Conservation (phyloP, 805 yeast genomes). For the Monosporozyma yasuniensis region DNA sequence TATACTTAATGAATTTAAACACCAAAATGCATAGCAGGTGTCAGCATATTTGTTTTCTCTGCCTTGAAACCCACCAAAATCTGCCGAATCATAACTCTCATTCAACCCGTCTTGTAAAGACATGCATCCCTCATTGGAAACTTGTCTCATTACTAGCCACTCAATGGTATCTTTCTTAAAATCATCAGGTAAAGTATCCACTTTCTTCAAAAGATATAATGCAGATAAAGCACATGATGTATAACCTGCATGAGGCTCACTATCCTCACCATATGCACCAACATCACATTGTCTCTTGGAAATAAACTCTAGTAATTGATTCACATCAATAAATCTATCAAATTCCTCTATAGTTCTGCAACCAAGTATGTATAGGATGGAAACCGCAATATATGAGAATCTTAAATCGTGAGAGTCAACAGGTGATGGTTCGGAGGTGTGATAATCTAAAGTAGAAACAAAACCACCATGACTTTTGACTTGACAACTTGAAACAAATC, state of each 20-base stretch:
- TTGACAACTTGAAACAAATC: conserved; percentile 55
- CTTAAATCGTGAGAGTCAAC: conserved; percentile 64
- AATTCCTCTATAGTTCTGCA: conserved; percentile 17
- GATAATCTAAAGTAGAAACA: conserved; percentile 33
- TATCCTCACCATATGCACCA: conserved; percentile 62
- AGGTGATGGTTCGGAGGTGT: conserved; percentile 24
- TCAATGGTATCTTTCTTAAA: conserved; percentile 36
- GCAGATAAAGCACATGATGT: conserved; percentile 77
- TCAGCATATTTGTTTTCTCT: conserved; percentile 77
- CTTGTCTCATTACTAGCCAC: conserved; percentile 62
- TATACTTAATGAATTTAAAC: conserved; percentile 46
- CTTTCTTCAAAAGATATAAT: conserved; percentile 34
- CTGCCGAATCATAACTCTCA: conserved; percentile 37
- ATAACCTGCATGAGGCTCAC: conserved; percentile 80
- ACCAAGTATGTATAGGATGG: conserved; percentile 46
- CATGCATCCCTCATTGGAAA: conserved; percentile 19
- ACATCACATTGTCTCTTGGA: conserved; percentile 33
- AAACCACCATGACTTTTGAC: conserved; percentile 48
- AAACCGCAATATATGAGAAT: conserved; percentile 62
- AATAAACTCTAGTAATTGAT: conserved; percentile 34
- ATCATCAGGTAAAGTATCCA: conserved; percentile 13
- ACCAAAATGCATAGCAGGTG: conserved; percentile 87
- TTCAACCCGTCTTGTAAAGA: conserved; percentile 18
- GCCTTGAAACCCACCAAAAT: conserved; percentile 78
- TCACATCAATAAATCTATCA: conserved; percentile 36